Percentiles rank a stretch among this genome's conserved stretches.
phyloP scores from a whole-genome alignment of 139 green algal species.

The Tetraselmis chui region DNA sequence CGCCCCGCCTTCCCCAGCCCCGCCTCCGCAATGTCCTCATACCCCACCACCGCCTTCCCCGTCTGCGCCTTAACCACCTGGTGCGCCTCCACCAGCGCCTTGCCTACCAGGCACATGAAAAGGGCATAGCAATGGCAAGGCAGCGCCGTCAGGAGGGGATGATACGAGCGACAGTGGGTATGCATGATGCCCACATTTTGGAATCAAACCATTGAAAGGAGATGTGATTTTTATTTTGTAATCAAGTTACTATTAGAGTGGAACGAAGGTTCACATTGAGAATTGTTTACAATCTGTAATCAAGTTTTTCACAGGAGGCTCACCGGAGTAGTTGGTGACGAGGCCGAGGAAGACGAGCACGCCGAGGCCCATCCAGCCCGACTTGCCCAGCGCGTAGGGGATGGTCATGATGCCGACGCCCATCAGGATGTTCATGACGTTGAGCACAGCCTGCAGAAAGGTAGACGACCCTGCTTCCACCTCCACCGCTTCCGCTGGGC shows the following conservation, averaged over 20 bases:
- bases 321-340: slow-evolving; percentile 59
- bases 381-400: slow-evolving; percentile 47
- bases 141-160: too few species aligned
- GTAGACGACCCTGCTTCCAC: slow-evolving; percentile 2
- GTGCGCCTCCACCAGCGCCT: slow-evolving; percentile 38
- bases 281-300: too few species aligned
- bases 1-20: slow-evolving; percentile 51
- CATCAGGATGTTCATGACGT: slow-evolving; percentile 57
- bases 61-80: slow-evolving; percentile 17
- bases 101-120: too few species aligned
- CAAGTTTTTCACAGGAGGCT: too few species aligned
- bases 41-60: slow-evolving; percentile 22
- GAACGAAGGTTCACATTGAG: too few species aligned
- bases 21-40: slow-evolving; percentile 56
- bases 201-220: too few species aligned
- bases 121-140: too few species aligned
- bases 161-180: too few species aligned
- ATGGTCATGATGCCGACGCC: slow-evolving; percentile 59
- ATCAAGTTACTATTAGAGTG: too few species aligned
- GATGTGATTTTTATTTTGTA: too few species aligned
- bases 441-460: slow-evolving; percentile 15
- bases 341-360: slow-evolving; percentile 51
- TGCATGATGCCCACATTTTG: too few species aligned
- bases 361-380: slow-evolving; percentile 46
- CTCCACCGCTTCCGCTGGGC: too few species aligned